phyloP scores from a whole-genome alignment of 2,329 filamentous ascomycete genomes.

The Diaporthe amygdali region DNA sequence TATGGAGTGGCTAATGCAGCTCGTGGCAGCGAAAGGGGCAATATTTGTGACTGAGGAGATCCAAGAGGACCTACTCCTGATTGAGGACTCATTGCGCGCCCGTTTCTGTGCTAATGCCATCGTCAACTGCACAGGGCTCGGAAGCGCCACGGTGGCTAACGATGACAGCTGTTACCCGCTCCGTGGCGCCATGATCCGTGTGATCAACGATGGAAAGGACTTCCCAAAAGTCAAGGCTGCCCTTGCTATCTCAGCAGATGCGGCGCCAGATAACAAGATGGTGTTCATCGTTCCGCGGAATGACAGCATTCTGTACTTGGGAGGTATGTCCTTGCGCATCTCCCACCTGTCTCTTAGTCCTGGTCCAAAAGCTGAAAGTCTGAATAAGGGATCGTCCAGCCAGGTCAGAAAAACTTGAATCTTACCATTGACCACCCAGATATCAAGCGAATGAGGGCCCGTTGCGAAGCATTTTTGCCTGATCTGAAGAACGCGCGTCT shows the following conservation, averaged over 20 bases:
- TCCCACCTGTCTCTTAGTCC: no score
- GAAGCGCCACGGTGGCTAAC: not conserved
- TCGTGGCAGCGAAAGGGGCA: not conserved
- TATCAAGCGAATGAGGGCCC: not conserved
- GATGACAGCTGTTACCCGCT: not conserved
- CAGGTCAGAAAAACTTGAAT: not conserved
- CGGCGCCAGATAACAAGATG: not conserved
- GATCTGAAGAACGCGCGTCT: not conserved
- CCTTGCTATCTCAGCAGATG: not conserved
- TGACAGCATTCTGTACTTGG: not conserved
- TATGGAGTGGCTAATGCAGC: not conserved
- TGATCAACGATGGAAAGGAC: not conserved
- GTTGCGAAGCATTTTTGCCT: not conserved
- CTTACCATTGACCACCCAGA: not conserved
- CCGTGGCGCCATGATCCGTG: constrained; percentile 1
- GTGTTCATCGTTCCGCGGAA: not conserved
- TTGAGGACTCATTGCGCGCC: not conserved
- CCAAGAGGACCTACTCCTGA: not conserved
- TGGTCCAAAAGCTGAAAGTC: not conserved
- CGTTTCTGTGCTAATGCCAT: not conserved
- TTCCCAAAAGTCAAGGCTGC: not conserved
- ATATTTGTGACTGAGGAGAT: not conserved
- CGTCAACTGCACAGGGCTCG: not conserved
- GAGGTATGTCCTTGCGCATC: not conserved
- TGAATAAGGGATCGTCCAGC: not conserved